Percentiles rank a stretch among this genome's conserved stretches.
Evolutionary conservation across 1,284 basidiomycete genomes (phyloP).

Genomic region (Thecaphora thlaspeos): DNA sequence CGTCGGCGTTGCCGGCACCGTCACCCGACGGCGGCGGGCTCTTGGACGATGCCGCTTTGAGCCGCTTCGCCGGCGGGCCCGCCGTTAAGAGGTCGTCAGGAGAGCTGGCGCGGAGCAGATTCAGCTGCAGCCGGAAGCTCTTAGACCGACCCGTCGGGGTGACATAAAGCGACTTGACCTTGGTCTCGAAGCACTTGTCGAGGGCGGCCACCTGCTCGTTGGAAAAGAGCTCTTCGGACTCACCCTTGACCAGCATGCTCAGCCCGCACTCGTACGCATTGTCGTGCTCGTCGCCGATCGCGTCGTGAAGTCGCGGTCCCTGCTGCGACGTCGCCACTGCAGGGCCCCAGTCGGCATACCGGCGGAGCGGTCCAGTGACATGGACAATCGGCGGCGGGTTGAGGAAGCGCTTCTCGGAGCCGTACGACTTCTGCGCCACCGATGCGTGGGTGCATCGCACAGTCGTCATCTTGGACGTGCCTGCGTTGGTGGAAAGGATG

Average conservation of each 20-base stretch:
- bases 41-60: not conserved
- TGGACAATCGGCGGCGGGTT: conserved; percentile 84
- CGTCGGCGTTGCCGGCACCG: not conserved
- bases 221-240: conserved; percentile 69
- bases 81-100: not conserved
- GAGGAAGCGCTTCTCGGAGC: conserved; percentile 84
- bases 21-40: too few species aligned
- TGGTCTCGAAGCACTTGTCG: conserved; percentile 69
- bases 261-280: conserved; percentile 57
- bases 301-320: too few species aligned
- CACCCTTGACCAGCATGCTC: conserved; percentile 79
- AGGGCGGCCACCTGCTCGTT: conserved; percentile 38
- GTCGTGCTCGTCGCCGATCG: too few species aligned
- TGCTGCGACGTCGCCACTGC: conserved; percentile 3
- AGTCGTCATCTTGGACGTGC: conserved; percentile 63
- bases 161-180: conserved; percentile 86
- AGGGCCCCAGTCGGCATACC: conserved; percentile 33
- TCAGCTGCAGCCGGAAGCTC: conserved; percentile 77
- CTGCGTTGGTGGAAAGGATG: conserved; percentile 12
- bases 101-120: conserved; percentile 36
- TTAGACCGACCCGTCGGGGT: conserved; percentile 83
- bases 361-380: conserved; percentile 69
- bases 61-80: not conserved
- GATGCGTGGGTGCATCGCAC: conserved; percentile 82
- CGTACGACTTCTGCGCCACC: conserved; percentile 87